Evolutionary conservation across 2,329 filamentous ascomycete genomes (phyloP), one percentile per base, ranked within the genome.

Genomic region (Trichophyton verrucosum): DNA sequence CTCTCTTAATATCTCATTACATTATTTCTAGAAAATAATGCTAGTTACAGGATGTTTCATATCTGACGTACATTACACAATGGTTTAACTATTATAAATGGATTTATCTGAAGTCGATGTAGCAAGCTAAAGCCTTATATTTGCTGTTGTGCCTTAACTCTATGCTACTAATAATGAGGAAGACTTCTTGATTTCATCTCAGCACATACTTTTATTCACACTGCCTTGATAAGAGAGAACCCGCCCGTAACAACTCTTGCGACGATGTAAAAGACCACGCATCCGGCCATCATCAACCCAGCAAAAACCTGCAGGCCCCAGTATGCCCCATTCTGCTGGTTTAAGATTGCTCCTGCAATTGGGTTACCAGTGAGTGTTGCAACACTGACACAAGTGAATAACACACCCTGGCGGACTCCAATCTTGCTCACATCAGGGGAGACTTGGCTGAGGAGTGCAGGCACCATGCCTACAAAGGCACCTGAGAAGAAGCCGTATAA

Each of bases 401-500:
- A 78, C 0, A 81, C 79, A 0, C 88, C 88, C 1, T 80, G 84
- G 3, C 87, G 78, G 1, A 85, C 80, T 13, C 88, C 88, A 36
- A 91, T 85, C 69, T 88, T 80, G 20, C 81, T 77, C 44, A 89
- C 80, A 53, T 88, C 85, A 9, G 49, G 3, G 1, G 82, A 85
- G 64, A 90, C 86, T 67, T 90, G 86, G 1, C 85, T 86, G 24
- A 91, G 76, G 13, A 87, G 75, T 0, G 85, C 80, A 0, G 87
- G 84, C 0, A 77, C 77, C 20, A 89, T 74, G 0, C 82, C 81
- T 38, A 88, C 81, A 66, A 85, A 87, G 1, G 82, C 82, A 15
- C 87, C 87, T 0, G 82, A 85, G 11, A 80, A 80, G 69, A 89
- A 88, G n/a, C 86, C 87, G 65, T 87, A 90, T 5, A 88, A 71